phyloP scores from a whole-genome alignment of 805 yeast genomes.

The Danielia reshetovae region DNA sequence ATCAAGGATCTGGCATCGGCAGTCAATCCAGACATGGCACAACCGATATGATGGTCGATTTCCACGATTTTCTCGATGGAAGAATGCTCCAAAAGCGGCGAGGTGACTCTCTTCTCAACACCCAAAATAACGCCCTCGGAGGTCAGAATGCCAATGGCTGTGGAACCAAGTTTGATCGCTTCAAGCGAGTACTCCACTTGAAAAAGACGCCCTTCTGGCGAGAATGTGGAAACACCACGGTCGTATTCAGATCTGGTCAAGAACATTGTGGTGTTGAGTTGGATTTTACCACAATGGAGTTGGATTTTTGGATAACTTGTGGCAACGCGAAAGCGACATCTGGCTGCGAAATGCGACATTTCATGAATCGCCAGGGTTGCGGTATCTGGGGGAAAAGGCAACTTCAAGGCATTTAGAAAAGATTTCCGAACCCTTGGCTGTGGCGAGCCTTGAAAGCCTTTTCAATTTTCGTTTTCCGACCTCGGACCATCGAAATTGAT shows the following conservation, averaged over 20 bases:
- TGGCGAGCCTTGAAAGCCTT: too few relatives aligned
- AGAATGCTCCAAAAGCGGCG: conserved; percentile 83
- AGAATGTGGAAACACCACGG: conserved; percentile 97
- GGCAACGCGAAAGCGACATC: conserved; percentile 12
- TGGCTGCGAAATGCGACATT: conserved; percentile 9
- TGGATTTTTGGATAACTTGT: conserved; percentile 4
- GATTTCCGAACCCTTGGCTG: too few relatives aligned
- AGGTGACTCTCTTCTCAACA: conserved; percentile 95
- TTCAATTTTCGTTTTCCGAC: too few relatives aligned
- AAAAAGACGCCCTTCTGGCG: conserved; percentile 97
- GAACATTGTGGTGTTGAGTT: conserved; percentile 54
- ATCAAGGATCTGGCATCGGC: conserved; percentile 99
- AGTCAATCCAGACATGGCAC: conserved; percentile 98
- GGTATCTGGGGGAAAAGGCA: too few relatives aligned
- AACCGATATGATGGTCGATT: conserved; percentile 89
- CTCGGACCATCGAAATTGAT: too few relatives aligned
- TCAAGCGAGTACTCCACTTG: conserved; percentile 97
- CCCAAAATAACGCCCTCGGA: conserved; percentile 94
- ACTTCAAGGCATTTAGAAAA: too few relatives aligned
- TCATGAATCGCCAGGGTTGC: too few relatives aligned
- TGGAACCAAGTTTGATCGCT: conserved; percentile 95
- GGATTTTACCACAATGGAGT: background rate
- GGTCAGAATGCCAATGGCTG: conserved; percentile 96
- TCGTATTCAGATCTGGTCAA: conserved; percentile 99
- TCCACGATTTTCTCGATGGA: conserved; percentile 96